Percentiles rank a stretch among this genome's conserved stretches.
Evolutionary conservation across 2,329 filamentous ascomycete genomes (phyloP).

Genomic region (Colletotrichum chrysophilum): DNA sequence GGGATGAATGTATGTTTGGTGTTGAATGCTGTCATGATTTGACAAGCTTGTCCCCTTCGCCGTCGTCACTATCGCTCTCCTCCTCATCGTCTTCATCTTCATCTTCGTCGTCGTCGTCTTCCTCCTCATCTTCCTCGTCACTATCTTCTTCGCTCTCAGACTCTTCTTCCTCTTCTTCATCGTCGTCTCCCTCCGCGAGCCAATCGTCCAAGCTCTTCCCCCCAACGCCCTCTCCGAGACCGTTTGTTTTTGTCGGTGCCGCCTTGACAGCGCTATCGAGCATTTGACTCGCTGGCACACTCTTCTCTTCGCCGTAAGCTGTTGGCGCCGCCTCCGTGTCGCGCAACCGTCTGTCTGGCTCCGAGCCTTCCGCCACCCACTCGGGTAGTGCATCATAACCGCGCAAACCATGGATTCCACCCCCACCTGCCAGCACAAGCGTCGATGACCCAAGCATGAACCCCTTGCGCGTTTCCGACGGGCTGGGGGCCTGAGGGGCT

Average conservation of each 20-base stretch:
- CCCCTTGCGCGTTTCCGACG: slow-evolving; percentile 80
- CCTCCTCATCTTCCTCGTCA: slow-evolving; percentile 55
- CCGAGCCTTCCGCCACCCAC: slow-evolving; percentile 82
- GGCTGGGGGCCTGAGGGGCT: slow-evolving; percentile 87
- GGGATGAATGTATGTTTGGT: no score
- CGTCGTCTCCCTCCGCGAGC: slow-evolving; percentile 76
- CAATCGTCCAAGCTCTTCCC: slow-evolving; percentile 92
- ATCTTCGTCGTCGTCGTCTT: slow-evolving; percentile 49
- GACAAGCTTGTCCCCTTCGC: slow-evolving; percentile 43
- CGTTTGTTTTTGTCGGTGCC: slow-evolving; percentile 53
- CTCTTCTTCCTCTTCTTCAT: slow-evolving; percentile 52
- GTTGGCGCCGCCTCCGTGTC: slow-evolving; percentile 55
- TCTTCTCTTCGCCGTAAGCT: slow-evolving; percentile 44
- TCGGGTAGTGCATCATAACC: slow-evolving; percentile 83
- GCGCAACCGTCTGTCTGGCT: slow-evolving; percentile 78
- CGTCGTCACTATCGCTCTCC: slow-evolving; percentile 29
- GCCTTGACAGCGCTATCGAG: slow-evolving; percentile 61
- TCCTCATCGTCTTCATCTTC: slow-evolving; percentile 52
- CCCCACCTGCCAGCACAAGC: slow-evolving; percentile 80
- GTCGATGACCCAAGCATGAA: slow-evolving; percentile 85
- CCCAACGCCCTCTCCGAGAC: slow-evolving; percentile 49
- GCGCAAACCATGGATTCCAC: slow-evolving; percentile 73
- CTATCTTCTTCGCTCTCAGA: slow-evolving; percentile 54
- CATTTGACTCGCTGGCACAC: slow-evolving; percentile 64
- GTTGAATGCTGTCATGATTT: slow-evolving; percentile 29